phyloP scores from a whole-genome alignment of 2,329 filamentous ascomycete genomes.

The Huntiella omanensis region DNA sequence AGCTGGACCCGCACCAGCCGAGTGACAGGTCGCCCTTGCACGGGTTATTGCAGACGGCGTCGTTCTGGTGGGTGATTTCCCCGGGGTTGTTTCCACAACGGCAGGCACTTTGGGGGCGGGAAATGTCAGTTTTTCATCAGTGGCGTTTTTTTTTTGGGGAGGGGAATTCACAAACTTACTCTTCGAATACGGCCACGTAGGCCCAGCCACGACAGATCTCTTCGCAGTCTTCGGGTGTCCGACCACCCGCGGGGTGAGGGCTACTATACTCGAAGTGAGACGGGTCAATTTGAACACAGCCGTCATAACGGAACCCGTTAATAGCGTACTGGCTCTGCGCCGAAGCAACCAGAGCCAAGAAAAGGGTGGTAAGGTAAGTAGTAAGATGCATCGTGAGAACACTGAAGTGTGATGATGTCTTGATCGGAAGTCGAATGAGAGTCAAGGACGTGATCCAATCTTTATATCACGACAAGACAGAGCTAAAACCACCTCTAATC shows the following conservation, averaged over 20 bases:
- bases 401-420: no score
- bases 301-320: conserved; percentile 9
- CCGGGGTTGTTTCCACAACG: conserved; percentile 10
- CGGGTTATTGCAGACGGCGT: conserved; percentile 11
- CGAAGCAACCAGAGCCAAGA: neutral
- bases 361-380: neutral
- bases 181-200: conserved; percentile 11
- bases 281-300: conserved; percentile 9
- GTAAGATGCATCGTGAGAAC: conserved; percentile 4
- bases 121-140: neutral
- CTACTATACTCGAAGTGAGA: neutral
- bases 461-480: no score
- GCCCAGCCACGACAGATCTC: conserved; percentile 9
- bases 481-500: no score
- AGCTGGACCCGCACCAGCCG: conserved; percentile 10
- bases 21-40: conserved; percentile 9
- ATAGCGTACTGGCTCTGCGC: conserved; percentile 10
- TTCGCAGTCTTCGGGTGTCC: conserved; percentile 12
- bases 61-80: conserved; percentile 9
- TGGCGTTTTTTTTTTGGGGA: neutral
- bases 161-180: conserved; percentile 3
- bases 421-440: no score
- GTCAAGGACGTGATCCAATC: no score
- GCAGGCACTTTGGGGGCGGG: conserved; percentile 4
- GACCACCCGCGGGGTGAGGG: conserved; percentile 8